These are phyloP conservation scores for Iris pallida DNA, from an alignment of 116 monocot genomes.

Conservation along the genomic window DNA sequence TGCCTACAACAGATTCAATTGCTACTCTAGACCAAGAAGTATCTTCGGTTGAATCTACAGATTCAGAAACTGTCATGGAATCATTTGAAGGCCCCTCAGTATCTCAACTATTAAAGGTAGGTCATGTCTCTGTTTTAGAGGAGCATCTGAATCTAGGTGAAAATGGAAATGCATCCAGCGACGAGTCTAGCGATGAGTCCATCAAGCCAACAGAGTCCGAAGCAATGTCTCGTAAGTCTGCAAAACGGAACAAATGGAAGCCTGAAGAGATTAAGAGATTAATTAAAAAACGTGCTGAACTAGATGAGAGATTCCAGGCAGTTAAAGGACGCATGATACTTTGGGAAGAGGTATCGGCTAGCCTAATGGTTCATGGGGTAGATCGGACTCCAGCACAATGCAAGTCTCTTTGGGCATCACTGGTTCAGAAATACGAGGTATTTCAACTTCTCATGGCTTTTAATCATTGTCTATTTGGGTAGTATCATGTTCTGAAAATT, in stretches of 20 bases:
- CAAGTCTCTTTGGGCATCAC: conserved; percentile 93
- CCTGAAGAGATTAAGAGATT: conserved; percentile 81
- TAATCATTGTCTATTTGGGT: background rate
- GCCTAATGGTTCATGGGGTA: conserved; percentile 49
- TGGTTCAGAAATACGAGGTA: conserved; percentile 93
- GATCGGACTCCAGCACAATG: conserved; percentile 72
- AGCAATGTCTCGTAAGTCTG: conserved; percentile 18
- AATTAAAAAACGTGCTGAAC: conserved; percentile 65
- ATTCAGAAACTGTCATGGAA: conserved; percentile 25
- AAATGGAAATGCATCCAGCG: conserved; percentile 12
- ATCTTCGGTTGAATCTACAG: conserved; percentile 17
- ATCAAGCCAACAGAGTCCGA: conserved; percentile 20
- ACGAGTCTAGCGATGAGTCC: background rate
- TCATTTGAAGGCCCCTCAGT: conserved; percentile 26
- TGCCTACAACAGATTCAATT: conserved; percentile 13
- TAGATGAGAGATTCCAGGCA: conserved; percentile 64
- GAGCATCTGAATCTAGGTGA: conserved; percentile 18
- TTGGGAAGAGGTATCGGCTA: conserved; percentile 80
- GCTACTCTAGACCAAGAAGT: conserved; percentile 13
- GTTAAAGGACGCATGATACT: conserved; percentile 84
- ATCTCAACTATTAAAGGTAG: conserved; percentile 20
- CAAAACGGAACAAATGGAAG: conserved; percentile 77
- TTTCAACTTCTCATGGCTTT: background rate
- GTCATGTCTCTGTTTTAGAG: conserved; percentile 13
- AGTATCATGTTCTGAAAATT: background rate